Evolutionary conservation across 202 grass and related monocot genomes (phyloP).

Genomic region (Panicum virgatum): DNA sequence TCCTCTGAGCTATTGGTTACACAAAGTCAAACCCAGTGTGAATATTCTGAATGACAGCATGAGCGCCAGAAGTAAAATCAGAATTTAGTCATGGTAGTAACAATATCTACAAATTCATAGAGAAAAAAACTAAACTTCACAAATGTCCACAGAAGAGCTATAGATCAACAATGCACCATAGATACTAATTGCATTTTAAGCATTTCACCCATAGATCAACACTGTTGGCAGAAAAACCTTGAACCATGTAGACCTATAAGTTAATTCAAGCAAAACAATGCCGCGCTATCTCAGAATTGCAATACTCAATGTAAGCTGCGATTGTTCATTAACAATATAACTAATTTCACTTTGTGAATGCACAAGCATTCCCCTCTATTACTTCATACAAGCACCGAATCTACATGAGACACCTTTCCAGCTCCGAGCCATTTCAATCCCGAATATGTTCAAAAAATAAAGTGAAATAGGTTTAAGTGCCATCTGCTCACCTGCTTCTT

Average conservation of each 20-base stretch:
- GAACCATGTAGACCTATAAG: background rate
- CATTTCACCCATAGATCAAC: background rate
- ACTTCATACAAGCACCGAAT: background rate
- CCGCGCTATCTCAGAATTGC: background rate
- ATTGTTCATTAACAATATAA: slow-evolving; percentile 8
- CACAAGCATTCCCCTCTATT: background rate
- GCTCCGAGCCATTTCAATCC: background rate
- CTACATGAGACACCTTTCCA: background rate
- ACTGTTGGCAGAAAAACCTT: background rate
- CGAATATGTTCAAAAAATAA: background rate
- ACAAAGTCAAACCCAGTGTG: background rate
- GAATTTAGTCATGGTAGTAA: background rate
- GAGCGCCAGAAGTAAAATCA: background rate
- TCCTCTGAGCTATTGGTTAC: background rate
- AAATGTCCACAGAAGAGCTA: background rate
- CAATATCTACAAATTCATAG: background rate
- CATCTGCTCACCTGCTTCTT: slow-evolving; percentile 68
- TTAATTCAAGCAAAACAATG: slow-evolving; percentile 9
- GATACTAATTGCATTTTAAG: background rate
- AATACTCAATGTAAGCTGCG: background rate
- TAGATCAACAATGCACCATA: too few relatives aligned
- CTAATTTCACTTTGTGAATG: background rate
- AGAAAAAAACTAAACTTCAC: background rate
- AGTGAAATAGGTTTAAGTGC: too few relatives aligned
- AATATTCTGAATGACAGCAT: background rate